phyloP scores from a whole-genome alignment of 257 asterid species.

The Thymus quinquecostatus region DNA sequence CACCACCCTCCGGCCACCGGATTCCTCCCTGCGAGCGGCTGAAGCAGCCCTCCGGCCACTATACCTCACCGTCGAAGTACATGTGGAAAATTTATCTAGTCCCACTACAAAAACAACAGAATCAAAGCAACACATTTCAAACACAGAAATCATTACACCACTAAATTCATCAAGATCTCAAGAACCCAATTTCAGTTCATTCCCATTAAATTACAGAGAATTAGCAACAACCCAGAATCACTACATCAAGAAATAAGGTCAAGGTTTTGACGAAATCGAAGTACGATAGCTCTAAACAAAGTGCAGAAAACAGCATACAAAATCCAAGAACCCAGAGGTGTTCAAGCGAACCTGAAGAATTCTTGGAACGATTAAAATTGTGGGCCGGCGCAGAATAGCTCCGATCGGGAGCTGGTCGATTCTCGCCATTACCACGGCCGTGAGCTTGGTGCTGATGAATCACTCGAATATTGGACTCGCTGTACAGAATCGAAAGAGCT shows the following conservation, averaged over 20 bases:
- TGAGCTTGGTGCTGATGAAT: constrained; percentile 45
- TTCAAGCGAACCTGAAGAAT: constrained; percentile 44
- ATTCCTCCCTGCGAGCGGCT: constrained; percentile 32
- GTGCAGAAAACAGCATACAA: neutral
- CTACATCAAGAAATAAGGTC: constrained; percentile 20
- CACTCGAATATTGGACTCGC: constrained; percentile 55
- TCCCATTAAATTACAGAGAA: constrained; percentile 26
- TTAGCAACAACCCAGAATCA: constrained; percentile 8
- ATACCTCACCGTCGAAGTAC: constrained; percentile 68
- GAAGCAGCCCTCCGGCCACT: constrained; percentile 64
- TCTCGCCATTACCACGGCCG: constrained; percentile 9
- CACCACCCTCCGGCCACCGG: constrained; percentile 38
- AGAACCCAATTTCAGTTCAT: neutral
- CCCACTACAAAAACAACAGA: constrained; percentile 40
- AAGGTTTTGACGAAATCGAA: neutral
- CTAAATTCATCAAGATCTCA: neutral
- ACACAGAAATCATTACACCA: neutral
- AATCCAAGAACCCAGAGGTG: neutral
- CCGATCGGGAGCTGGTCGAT: constrained; percentile 30
- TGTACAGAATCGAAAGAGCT: constrained; percentile 57
- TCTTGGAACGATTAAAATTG: constrained; percentile 39
- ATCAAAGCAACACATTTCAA: constrained; percentile 14
- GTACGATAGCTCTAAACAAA: neutral
- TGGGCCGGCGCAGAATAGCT: constrained; percentile 35
- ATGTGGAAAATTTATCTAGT: constrained; percentile 61